Evolutionary conservation across 805 yeast genomes (phyloP).

Genomic region (Hanseniaspora thailandica): DNA sequence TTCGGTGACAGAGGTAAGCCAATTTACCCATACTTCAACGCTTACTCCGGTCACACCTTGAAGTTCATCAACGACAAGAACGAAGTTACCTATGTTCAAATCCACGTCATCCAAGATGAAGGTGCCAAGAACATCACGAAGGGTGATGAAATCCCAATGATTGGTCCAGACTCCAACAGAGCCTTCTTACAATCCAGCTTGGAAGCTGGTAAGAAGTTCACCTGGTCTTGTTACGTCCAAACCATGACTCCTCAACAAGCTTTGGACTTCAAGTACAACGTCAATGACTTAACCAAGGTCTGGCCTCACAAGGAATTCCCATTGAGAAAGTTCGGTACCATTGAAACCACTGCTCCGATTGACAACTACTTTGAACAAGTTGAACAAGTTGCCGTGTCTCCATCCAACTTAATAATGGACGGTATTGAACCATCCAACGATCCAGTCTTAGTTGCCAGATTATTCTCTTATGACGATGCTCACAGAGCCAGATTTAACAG

Average conservation of each 20-base stretch:
- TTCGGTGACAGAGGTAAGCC: constrained; percentile 56
- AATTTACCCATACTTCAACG: constrained; percentile 41
- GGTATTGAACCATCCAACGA: constrained; percentile 68
- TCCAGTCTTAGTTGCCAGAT: constrained; percentile 65
- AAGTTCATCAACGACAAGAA: constrained; percentile 44
- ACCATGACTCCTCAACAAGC: constrained; percentile 60
- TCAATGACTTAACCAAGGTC: constrained; percentile 80
- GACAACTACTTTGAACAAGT: constrained; percentile 39
- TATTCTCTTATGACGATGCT: constrained; percentile 66
- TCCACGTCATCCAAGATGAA: constrained; percentile 41
- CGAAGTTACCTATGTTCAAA: constrained; percentile 43
- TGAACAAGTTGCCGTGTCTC: constrained; percentile 57
- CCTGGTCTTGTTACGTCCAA: constrained; percentile 45
- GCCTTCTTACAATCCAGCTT: constrained; percentile 33
- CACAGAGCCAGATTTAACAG: constrained; percentile 66
- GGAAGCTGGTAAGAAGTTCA: constrained; percentile 39
- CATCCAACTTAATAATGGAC: constrained; percentile 56
- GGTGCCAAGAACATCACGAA: constrained; percentile 36
- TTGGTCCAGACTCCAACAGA: constrained; percentile 41
- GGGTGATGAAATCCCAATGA: constrained; percentile 36
- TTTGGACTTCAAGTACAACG: constrained; percentile 61
- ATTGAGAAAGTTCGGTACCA: constrained; percentile 62
- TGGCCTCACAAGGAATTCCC: constrained; percentile 89
- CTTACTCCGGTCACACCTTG: constrained; percentile 55
- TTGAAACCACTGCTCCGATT: constrained; percentile 45